Percentiles rank a stretch among this genome's conserved stretches.
Evolutionary conservation across 2,329 filamentous ascomycete genomes (phyloP).

Genomic region (Trichoderma gracile): DNA sequence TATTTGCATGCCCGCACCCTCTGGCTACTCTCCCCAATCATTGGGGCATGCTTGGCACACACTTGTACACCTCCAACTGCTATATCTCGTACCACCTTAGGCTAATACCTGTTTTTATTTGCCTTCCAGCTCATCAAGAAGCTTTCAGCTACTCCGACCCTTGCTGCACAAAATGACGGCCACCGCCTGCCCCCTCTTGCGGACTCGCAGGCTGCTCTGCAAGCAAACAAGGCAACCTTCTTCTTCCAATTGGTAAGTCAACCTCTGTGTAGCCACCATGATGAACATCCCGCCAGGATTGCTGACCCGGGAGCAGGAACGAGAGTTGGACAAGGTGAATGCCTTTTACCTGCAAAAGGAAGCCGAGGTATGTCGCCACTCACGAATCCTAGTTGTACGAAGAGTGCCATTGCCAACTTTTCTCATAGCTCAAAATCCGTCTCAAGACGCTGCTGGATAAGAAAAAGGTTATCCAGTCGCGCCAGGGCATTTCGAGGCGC

Average conservation of each 20-base stretch:
- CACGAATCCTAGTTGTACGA: neutral
- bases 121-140: slow-evolving; percentile 87
- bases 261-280: slow-evolving; percentile 28
- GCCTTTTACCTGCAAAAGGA: slow-evolving; percentile 97
- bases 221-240: slow-evolving; percentile 97
- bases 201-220: slow-evolving; percentile 85
- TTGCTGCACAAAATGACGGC: slow-evolving; percentile 72
- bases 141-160: slow-evolving; percentile 85
- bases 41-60: neutral
- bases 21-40: slow-evolving; percentile 15
- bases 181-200: slow-evolving; percentile 48
- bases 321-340: slow-evolving; percentile 98
- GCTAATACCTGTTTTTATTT: slow-evolving; percentile 15
- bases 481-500: slow-evolving; percentile 76
- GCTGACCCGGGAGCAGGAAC: slow-evolving; percentile 67
- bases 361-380: slow-evolving; percentile 69
- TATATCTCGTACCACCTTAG: slow-evolving; percentile 11
- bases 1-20: slow-evolving; percentile 23
- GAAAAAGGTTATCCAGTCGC: slow-evolving; percentile 85
- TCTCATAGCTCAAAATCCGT: slow-evolving; percentile 80
- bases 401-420: neutral
- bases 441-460: slow-evolving; percentile 92
- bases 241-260: slow-evolving; percentile 88
- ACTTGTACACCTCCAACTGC: slow-evolving; percentile 17
- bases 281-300: slow-evolving; percentile 35